Evolutionary conservation across 192 early-diverging fungal species (phyloP), one percentile per base, ranked within the genome.

Genomic region (Coemansia sp.): DNA sequence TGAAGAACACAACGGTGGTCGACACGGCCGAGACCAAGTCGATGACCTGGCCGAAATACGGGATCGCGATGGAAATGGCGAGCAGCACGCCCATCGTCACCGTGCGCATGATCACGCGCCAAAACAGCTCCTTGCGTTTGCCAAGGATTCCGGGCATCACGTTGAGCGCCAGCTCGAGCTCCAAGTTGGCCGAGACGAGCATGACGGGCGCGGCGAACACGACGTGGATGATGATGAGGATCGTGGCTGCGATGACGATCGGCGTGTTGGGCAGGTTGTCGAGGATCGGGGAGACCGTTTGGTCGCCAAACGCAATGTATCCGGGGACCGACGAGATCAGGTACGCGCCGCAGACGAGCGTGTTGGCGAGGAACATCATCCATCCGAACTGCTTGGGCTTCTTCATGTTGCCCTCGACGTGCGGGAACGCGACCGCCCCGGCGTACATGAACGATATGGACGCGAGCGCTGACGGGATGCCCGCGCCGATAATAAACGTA

Each of bases 391-490:
- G 60, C 10, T 66, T 30, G 9, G 89, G 89, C 24, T 85, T 80
- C 43, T 73, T 73, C 92, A 95, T 91, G 38, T 87, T 84, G n/a
- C 81, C 83, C 62, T 95, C 90, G 40, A 95, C 87, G 49, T 92
- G 87, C 24, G 91, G 88, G 68, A 92, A 93, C 9, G 90, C 86
- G 6, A 85, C 88, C 49, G 91, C 90, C 40, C 91, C 91, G n/a
- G 88, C 83, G 58, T 86, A 95, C 64, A 86, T 87, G 72, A 95
- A 92, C 14, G 85, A 85, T 62, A 95, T 88, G 1, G 89, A 89
- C 1, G 88, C 88, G 6, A 95, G 58, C 0, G 90, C 87, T 6
- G 84, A 83, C 22, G 91, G 90, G 46, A 95, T 82, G 53, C 85
- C 85, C n/a, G 77, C 70, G 48, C 85, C 85, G 25, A 86, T 83